These are phyloP conservation scores for Boeremia exigua DNA, from an alignment of 2,329 filamentous ascomycete genomes.

Conservation along the genomic window DNA sequence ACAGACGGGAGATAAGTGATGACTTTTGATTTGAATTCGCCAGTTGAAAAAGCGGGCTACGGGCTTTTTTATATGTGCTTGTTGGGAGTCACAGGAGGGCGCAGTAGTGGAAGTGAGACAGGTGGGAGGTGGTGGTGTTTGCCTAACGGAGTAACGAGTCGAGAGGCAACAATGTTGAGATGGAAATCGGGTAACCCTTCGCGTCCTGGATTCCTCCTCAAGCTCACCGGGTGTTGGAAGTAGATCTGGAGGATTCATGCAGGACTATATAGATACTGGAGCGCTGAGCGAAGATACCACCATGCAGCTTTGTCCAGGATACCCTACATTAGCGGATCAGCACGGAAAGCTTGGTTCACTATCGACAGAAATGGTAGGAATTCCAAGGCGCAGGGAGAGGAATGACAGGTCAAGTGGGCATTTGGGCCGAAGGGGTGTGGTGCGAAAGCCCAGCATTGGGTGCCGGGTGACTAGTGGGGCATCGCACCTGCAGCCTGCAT, in stretches of 20 bases:
- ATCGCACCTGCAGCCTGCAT: slow-evolving; percentile 35
- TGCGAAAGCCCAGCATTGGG: slow-evolving; percentile 23
- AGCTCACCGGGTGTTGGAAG: slow-evolving; percentile 23
- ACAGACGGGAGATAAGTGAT: slow-evolving; percentile 25
- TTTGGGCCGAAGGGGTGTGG: slow-evolving; percentile 36
- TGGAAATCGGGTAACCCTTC: slow-evolving; percentile 17
- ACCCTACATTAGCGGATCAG: slow-evolving; percentile 44
- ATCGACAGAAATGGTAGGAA: slow-evolving; percentile 35
- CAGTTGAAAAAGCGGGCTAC: slow-evolving; percentile 23
- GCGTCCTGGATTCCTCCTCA: slow-evolving; percentile 26
- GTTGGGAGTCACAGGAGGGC: slow-evolving; percentile 40
- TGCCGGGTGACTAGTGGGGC: slow-evolving; percentile 30
- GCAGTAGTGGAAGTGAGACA: slow-evolving; percentile 40
- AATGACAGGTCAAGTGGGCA: slow-evolving; percentile 39
- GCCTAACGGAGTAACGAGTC: slow-evolving; percentile 27
- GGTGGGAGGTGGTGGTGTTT: slow-evolving; percentile 35
- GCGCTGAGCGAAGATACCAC: slow-evolving; percentile 28
- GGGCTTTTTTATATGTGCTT: slow-evolving; percentile 40
- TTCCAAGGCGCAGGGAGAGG: slow-evolving; percentile 36
- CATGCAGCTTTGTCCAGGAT: slow-evolving; percentile 33
- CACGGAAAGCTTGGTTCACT: slow-evolving; percentile 46
- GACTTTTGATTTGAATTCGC: slow-evolving; percentile 24
- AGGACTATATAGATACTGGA: slow-evolving; percentile 17
- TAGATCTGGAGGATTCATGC: slow-evolving; percentile 5
- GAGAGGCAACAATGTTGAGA: slow-evolving; percentile 22